A percentile compares a stretch with the other conserved stretches of the same genome.
These are phyloP conservation scores for Atkinsonella texensis DNA, from an alignment of 2,329 filamentous ascomycete species.

Conservation along the genomic window DNA sequence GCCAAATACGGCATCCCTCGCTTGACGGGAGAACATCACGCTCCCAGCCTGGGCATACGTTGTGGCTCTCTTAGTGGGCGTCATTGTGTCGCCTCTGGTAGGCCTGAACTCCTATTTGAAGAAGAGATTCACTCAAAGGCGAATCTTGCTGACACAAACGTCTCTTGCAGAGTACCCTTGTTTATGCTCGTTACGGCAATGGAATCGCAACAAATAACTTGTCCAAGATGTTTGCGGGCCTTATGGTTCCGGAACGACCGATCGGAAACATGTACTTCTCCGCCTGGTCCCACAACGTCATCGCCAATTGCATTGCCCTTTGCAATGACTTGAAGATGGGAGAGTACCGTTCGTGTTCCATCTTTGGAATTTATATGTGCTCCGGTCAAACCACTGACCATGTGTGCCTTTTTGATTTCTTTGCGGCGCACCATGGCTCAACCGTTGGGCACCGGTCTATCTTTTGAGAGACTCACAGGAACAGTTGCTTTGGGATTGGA, in stretches of 20 bases:
- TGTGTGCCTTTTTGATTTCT: no score
- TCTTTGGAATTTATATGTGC: neutral
- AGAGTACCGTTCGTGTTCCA: constrained; percentile 36
- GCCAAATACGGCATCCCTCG: constrained; percentile 31
- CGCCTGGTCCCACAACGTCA: constrained; percentile 46
- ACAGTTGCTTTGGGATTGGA: no score
- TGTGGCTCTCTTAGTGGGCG: constrained; percentile 19
- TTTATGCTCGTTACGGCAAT: constrained; percentile 41
- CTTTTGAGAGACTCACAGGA: no score
- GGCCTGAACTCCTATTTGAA: neutral
- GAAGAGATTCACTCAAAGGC: no score
- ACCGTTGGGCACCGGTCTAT: no score
- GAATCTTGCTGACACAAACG: neutral
- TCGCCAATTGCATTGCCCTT: constrained; percentile 35
- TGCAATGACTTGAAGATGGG: constrained; percentile 45
- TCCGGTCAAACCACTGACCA: neutral
- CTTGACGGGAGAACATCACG: constrained; percentile 29
- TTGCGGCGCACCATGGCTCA: no score
- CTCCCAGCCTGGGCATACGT: constrained; percentile 25
- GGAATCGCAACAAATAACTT: constrained; percentile 33
- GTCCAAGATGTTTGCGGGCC: constrained; percentile 43
- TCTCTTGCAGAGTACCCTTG: constrained; percentile 34
- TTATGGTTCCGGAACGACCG: constrained; percentile 36
- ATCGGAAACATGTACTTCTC: constrained; percentile 48
- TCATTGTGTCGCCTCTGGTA: constrained; percentile 1